Evolutionary conservation across 192 early-diverging fungal species (phyloP), one percentile per base, ranked within the genome.

Genomic region (Irineochytrium annulatum): DNA sequence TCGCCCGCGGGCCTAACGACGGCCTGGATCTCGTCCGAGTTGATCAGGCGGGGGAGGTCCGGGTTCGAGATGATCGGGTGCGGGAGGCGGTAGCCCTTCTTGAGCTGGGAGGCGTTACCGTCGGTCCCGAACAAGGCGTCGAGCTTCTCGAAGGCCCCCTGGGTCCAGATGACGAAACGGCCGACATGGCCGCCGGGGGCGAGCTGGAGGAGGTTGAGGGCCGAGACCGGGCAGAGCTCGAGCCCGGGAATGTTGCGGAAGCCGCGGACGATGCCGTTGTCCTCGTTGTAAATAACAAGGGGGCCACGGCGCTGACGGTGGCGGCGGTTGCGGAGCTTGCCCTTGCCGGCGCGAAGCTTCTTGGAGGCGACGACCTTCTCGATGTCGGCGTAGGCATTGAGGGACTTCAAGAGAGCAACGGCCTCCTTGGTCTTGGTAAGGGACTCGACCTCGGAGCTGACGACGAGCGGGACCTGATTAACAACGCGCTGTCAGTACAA

Each of bases 241-340:
- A 99, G 89, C 78, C 94, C 96, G 59, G 93, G 96, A 58, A 99
- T 85, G 89, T 97, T 97, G 76, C 96, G 89, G 89, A 97, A 96
- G 60, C 93, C 94, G 74, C 86, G 86, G 70, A 83, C 82, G 72
- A 98, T 82, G 76, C 93, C 96, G 67, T 91, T 78, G 83, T 97
- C 92, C 77, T 95, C 76, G 74, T 85, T 81, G 82, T 91, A 97
- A 72, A 97, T 89, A 52, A 98, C 90, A 55, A 98, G 88, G 54
- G 96, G 96, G 63, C 94, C 96, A 60, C 94, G 90, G 59, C 93
- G 85, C 81, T 94, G 91, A 70, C 88, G 85, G 90, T 94, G 88
- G 68, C 93, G 89, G 67, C 93, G 88, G 90, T 93, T 94, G 64
- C 93, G 84, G 72, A 94, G 74, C 90, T 98, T 98, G 59, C 96